These are phyloP conservation scores for Penicillium frequentans DNA, from an alignment of 2,329 filamentous ascomycete species.

Conservation along the genomic window DNA sequence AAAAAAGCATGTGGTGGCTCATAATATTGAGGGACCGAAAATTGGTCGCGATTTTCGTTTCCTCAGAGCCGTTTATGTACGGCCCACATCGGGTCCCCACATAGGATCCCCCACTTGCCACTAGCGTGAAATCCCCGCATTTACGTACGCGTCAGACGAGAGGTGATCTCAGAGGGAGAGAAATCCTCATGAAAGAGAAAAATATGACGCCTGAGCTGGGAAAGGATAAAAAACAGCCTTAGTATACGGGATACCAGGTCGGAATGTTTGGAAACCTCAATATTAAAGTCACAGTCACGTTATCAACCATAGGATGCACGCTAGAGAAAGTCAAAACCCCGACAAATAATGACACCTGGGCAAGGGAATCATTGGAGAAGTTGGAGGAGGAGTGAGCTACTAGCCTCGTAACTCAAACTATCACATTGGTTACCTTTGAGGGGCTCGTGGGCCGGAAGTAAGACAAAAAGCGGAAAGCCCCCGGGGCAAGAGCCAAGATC, in stretches of 20 bases:
- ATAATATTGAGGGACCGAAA: background rate
- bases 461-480: background rate
- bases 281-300: background rate
- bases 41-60: background rate
- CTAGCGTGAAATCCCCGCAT: background rate
- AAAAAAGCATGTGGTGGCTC: background rate
- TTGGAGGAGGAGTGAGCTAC: background rate
- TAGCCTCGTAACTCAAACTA: background rate
- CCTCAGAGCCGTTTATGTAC: background rate
- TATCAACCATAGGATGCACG: background rate
- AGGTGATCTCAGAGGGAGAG: background rate
- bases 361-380: background rate
- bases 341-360: background rate
- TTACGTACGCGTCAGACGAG: background rate
- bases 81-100: background rate
- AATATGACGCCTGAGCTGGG: background rate
- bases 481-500: background rate
- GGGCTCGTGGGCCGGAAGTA: background rate
- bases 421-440: background rate
- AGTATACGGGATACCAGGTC: background rate
- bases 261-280: no score
- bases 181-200: background rate
- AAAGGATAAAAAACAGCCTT: background rate
- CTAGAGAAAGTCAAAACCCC: background rate
- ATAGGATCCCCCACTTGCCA: background rate